Base-by-base conservation (phyloP, 441 rosid species). In the Erysimum cheiri region DNA sequence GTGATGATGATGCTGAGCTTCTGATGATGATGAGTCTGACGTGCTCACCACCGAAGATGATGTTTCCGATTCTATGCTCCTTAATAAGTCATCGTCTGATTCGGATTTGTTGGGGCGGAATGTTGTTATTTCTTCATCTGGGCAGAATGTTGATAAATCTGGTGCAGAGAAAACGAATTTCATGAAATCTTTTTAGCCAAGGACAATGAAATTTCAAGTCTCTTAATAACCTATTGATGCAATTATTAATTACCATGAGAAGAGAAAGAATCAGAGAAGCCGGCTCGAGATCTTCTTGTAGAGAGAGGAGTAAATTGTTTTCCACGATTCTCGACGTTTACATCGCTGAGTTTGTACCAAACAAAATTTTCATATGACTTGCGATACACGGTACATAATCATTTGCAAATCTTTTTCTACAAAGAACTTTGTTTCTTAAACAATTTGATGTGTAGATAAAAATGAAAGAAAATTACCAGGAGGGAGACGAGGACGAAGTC, bases 31-130 rank as follows among this genome's bases (percentile, higher is more conserved):
- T 14, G 85, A 63, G n/a, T 81, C 89, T 39, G 88, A 88, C 67
- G 88, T 84, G 81, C 92, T 88, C 35, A 87, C 73, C 60, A 68
- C 70, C 62, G 89, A 74, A 75, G 83, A 65, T 73, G 78, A 54
- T 48, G 84, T 35, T 48, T 83, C 88, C 0, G 81, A 64, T 53
- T 84, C 88, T 52, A 48, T 6, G 59, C 84, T 69, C 70, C 61
- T 76, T 17, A 78, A 67, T 58, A 71, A 63, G 22, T 84, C 88
- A 46, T 83, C 84, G n/a, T 66, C 69, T 35, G 71, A 39, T 64
- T 69, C 80, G 19, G 61, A 65, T 29, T 12, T 69, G 14, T 29
- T 59, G 36, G 54, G 56, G 39, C 2, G n/a, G 47, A 19, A 28
- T n/a, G 12, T 57, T 36, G 5, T 59, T 39, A 44, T 8, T 10